Percentiles rank a stretch among this genome's conserved stretches.
Evolutionary conservation across 305 asterid genomes (phyloP).

Genomic region (Stenogyne calaminthoides): DNA sequence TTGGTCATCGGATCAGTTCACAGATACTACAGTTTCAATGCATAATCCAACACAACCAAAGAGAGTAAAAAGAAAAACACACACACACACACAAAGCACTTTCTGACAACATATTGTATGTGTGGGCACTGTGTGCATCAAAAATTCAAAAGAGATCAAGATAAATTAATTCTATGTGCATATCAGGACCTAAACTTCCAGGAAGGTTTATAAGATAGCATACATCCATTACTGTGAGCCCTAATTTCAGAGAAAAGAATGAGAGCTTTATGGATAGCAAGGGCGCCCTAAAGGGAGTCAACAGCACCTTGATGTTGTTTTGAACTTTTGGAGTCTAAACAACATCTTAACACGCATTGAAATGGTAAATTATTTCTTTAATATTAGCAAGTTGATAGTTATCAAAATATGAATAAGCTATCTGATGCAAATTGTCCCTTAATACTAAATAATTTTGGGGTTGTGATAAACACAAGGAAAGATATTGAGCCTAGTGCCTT

Average conservation of each 20-base stretch:
- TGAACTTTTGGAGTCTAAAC: constrained; percentile 12
- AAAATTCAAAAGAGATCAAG: constrained; percentile 27
- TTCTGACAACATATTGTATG: constrained; percentile 15
- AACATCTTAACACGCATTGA: constrained; percentile 7
- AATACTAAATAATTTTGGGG: neutral
- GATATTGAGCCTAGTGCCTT: constrained; percentile 10
- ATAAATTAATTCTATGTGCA: constrained; percentile 9
- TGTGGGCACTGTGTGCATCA: constrained; percentile 13
- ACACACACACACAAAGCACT: neutral
- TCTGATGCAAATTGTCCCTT: neutral
- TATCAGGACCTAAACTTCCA: constrained; percentile 19
- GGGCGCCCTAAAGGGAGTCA: constrained; percentile 11
- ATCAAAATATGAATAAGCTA: neutral
- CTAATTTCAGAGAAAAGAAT: constrained; percentile 15
- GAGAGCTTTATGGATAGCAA: constrained; percentile 14
- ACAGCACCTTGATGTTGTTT: constrained; percentile 22
- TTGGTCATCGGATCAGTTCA: constrained; percentile 13
- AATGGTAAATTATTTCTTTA: constrained; percentile 8
- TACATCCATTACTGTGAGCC: neutral
- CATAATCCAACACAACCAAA: constrained; percentile 20
- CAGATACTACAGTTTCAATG: constrained; percentile 8
- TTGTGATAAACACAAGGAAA: neutral
- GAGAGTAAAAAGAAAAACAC: neutral
- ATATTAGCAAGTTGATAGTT: neutral
- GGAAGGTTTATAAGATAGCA: constrained; percentile 18